Conservation (phyloP, 495 filamentous ascomycete genomes). For the Aspergillus bertholletiae region DNA sequence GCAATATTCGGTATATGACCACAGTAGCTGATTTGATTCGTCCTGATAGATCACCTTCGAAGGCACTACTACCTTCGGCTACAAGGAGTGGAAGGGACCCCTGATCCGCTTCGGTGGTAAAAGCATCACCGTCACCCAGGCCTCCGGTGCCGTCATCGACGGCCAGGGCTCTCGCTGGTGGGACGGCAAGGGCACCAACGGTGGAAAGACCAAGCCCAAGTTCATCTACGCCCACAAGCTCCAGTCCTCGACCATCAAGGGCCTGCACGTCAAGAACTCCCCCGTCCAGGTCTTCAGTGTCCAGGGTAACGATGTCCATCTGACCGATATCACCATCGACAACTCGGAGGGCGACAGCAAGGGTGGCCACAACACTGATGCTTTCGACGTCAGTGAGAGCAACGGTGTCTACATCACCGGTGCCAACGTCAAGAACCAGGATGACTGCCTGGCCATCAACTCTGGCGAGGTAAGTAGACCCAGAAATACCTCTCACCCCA, state of each 20-base stretch:
- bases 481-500: background rate
- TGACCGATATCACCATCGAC: constrained; percentile 55
- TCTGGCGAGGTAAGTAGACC: constrained; percentile 40
- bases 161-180: constrained; percentile 48
- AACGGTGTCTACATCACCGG: constrained; percentile 50
- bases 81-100: constrained; percentile 52
- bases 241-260: constrained; percentile 38
- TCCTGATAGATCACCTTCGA: constrained; percentile 51
- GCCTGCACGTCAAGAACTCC: constrained; percentile 51
- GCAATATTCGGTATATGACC: no score
- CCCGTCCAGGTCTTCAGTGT: constrained; percentile 63
- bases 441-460: constrained; percentile 63
- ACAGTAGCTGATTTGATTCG: no score
- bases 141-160: constrained; percentile 38
- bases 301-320: constrained; percentile 44
- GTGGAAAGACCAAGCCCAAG: constrained; percentile 56
- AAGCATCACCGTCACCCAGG: constrained; percentile 40
- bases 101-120: constrained; percentile 45
- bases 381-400: constrained; percentile 55
- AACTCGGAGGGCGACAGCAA: constrained; percentile 52
- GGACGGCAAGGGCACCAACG: constrained; percentile 51
- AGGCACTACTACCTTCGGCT: constrained; percentile 50
- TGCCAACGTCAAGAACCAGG: constrained; percentile 57
- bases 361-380: constrained; percentile 63
- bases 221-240: constrained; percentile 53